Base-by-base conservation (phyloP, 805 yeast genomes). In the Kluyveromyces nonfermentans region DNA sequence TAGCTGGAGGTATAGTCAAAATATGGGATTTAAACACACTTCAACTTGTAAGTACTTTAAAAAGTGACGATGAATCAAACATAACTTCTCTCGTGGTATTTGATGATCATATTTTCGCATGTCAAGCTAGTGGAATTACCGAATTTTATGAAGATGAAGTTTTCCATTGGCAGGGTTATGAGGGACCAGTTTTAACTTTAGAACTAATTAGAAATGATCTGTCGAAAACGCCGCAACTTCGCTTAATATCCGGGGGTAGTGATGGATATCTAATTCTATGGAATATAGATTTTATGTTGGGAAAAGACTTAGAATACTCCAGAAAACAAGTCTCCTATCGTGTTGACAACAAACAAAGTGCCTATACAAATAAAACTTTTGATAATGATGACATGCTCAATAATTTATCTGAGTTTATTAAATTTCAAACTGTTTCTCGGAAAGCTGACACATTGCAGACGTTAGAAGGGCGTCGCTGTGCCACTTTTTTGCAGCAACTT, bases 1-100 rank as follows among this genome's bases (percentile, higher is more conserved):
- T 87, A 22, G 73, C 80, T 9, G 77, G 77, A 45, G 93, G 96
- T 8, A 68, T 70, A 20, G 72, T 90, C n/a, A 78, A 81, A 45
- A 78, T 86, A 5, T 85, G 96, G 87, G 97, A 93, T 54, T 66
- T 90, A 39, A 79, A 82, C 39, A 88, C 97, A 0, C 72, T 73
- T 43, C 97, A 90, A 59, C 64, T 80, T 47, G 63, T 78, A 33
- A 68, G 73, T 34, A 71, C 67, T 2, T 50, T 68, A n/a, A 54
- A 53, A n/a, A 52, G 67, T 0, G 58, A 71, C 53, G 51, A 65
- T 33, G 69, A 70, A 31, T 45, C 52, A 8, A 82, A 81, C 44
- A 75, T 86, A 2, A 70, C 80, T 32, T 73, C 90, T 4, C 46
- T 62, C 12, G 52, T 60, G 1, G 59, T 58, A 10, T 55, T 53